These are phyloP conservation scores for Claviceps maximensis DNA, from an alignment of 2,329 filamentous ascomycete genomes.

Conservation along the genomic window DNA sequence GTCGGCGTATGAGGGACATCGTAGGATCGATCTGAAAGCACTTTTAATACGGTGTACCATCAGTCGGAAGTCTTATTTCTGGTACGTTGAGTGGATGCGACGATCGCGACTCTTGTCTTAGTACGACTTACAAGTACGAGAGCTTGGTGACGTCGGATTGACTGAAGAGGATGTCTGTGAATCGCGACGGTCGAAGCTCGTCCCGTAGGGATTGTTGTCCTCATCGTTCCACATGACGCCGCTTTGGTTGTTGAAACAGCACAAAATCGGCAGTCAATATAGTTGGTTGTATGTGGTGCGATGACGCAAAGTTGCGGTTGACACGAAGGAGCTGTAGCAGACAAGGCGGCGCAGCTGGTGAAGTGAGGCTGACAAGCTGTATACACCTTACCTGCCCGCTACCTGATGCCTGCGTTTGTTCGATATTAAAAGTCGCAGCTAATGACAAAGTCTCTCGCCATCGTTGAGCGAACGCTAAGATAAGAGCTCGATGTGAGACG, in stretches of 20 bases:
- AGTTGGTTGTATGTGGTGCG: not conserved
- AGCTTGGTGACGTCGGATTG: constrained; percentile 49
- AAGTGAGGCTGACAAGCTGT: constrained; percentile 2
- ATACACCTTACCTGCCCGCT: not conserved
- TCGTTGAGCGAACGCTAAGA: constrained; percentile 6
- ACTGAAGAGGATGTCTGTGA: constrained; percentile 57
- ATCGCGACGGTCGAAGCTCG: constrained; percentile 78
- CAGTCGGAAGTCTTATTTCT: not conserved
- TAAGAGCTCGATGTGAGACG: not conserved
- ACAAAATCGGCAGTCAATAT: not conserved
- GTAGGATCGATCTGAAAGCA: constrained; percentile 26
- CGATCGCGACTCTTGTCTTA: not conserved
- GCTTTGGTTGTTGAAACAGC: not conserved
- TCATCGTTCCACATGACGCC: constrained; percentile 91
- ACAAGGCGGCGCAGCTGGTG: constrained; percentile 2
- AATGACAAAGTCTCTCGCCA: constrained; percentile 11
- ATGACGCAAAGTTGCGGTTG: not conserved
- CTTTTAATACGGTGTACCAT: not conserved
- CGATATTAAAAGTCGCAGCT: constrained; percentile 7
- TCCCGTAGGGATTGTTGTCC: constrained; percentile 90
- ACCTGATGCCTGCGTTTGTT: not conserved
- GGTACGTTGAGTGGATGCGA: not conserved
- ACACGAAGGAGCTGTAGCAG: not conserved
- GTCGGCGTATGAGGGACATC: constrained; percentile 60
- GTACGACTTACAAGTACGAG: constrained; percentile 41